A percentile compares a stretch with the other conserved stretches of the same genome.
Conservation (phyloP, 179 eudicot genomes). For the Silene noctiflora region DNA sequence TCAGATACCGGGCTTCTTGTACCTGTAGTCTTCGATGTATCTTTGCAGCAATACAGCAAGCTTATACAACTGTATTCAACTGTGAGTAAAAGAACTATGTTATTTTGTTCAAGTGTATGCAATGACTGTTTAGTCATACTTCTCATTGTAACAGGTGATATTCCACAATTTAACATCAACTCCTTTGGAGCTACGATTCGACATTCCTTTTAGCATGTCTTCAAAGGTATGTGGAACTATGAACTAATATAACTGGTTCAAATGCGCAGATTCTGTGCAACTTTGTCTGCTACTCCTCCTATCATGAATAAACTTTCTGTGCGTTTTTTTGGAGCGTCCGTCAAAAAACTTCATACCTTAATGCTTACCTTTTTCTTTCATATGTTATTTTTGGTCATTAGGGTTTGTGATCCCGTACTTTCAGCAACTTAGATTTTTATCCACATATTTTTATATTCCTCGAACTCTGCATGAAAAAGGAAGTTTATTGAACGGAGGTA, state of each 20-base stretch:
- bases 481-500: not conserved
- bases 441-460: not conserved
- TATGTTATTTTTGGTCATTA: not conserved
- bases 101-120: conserved; percentile 12
- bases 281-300: not conserved
- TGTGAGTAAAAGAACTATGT: conserved; percentile 43
- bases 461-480: not conserved
- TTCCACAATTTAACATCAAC: conserved; percentile 71
- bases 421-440: not conserved
- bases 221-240: conserved; percentile 63
- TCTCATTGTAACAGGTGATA: conserved; percentile 58
- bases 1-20: conserved; percentile 56
- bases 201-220: conserved; percentile 89
- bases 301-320: not conserved
- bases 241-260: not conserved
- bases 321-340: too few species aligned
- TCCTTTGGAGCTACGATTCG: conserved; percentile 86
- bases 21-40: conserved; percentile 95
- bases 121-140: conserved; percentile 5
- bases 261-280: not conserved
- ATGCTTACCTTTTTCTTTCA: not conserved
- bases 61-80: conserved; percentile 84
- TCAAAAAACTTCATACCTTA: not conserved
- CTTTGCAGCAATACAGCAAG: conserved; percentile 78
- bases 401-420: not conserved